Evolutionary conservation across 108 stramenopile genomes (phyloP).

Genomic region (Stephanodiscus minutulus): DNA sequence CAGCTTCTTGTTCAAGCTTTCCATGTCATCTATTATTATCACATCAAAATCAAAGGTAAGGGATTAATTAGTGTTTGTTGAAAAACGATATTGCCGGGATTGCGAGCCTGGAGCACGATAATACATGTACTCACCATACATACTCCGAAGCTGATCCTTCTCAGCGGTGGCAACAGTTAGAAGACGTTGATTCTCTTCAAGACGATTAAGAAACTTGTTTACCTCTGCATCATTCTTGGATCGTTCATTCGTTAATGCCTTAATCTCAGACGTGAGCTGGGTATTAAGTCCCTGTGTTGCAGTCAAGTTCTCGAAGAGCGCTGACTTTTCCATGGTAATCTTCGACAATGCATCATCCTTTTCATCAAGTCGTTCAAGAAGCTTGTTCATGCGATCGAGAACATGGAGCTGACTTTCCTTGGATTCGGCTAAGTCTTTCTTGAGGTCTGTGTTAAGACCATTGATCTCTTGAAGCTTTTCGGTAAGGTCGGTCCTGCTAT

Average conservation of each 20-base stretch:
- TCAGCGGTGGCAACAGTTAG: not conserved
- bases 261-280: not conserved
- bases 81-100: not conserved
- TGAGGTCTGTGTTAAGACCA: not conserved
- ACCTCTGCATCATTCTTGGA: not conserved
- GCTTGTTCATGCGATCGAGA: not conserved
- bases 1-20: not conserved
- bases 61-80: not conserved
- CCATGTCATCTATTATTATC: not conserved
- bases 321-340: not conserved
- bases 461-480: slow-evolving; percentile 1
- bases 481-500: not conserved
- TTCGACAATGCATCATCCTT: not conserved
- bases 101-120: not conserved
- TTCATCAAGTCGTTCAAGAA: not conserved
- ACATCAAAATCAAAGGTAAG: no score
- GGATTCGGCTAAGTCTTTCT: not conserved
- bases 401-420: not conserved
- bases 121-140: slow-evolving; percentile 7
- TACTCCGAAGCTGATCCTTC: slow-evolving; percentile 4
- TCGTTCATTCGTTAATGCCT: not conserved
- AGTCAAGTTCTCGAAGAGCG: not conserved
- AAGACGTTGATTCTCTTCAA: not conserved
- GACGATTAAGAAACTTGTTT: not conserved
- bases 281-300: not conserved